These are phyloP conservation scores for Trametes gibbosa DNA, from an alignment of 768 basidiomycete species.

Conservation along the genomic window DNA sequence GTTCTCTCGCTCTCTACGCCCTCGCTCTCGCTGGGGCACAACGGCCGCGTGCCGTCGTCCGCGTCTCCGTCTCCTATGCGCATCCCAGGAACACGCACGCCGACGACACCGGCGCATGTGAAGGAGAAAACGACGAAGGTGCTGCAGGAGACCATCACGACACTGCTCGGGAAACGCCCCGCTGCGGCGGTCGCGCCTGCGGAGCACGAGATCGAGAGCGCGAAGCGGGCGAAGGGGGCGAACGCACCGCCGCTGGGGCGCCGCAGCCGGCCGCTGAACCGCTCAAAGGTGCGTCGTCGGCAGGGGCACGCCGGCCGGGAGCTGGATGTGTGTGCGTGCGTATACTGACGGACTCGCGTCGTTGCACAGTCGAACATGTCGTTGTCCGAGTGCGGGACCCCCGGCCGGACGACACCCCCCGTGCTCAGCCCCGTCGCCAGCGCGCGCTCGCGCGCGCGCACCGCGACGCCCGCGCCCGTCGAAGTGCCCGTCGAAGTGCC, in stretches of 20 bases:
- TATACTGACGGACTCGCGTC: not conserved
- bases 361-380: conserved; percentile 13
- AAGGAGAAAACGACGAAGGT: conserved; percentile 46
- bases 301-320: no score
- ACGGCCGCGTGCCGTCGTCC: conserved; percentile 56
- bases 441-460: not conserved
- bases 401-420: not conserved
- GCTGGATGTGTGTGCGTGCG: no score
- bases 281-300: conserved; percentile 34
- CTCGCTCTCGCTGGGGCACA: not conserved
- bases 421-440: not conserved
- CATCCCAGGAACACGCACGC: conserved; percentile 32
- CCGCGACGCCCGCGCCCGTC: not conserved
- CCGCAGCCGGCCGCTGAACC: conserved; percentile 36
- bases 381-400: not conserved
- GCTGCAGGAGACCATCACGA: conserved; percentile 66
- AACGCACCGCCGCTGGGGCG: conserved; percentile 30
- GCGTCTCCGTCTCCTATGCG: conserved; percentile 40
- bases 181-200: conserved; percentile 23
- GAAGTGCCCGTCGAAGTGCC: not conserved
- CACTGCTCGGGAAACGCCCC: conserved; percentile 63
- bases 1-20: conserved; percentile 16
- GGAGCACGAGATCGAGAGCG: conserved; percentile 18
- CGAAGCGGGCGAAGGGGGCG: not conserved
- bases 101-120: conserved; percentile 20